phyloP scores from a whole-genome alignment of 2,329 filamentous ascomycete species.

The Didymella pinodella region DNA sequence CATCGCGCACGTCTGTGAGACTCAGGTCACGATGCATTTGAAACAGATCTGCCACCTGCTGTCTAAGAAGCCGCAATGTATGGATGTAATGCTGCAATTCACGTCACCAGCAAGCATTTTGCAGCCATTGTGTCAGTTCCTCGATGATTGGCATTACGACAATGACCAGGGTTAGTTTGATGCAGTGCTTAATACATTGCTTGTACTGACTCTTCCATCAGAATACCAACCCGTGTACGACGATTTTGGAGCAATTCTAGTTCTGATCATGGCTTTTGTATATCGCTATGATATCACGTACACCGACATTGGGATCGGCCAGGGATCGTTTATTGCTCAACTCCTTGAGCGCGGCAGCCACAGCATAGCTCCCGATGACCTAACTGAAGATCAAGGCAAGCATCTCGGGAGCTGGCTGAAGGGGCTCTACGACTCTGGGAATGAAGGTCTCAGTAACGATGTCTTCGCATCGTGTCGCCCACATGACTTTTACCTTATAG shows the following conservation, averaged over 20 bases:
- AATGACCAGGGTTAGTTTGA: slow-evolving; percentile 70
- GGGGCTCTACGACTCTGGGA: slow-evolving; percentile 71
- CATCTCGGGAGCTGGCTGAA: slow-evolving; percentile 79
- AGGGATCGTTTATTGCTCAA: slow-evolving; percentile 73
- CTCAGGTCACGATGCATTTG: slow-evolving; percentile 81
- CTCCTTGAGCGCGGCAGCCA: slow-evolving; percentile 68
- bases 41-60: slow-evolving; percentile 76
- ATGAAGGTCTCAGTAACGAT: slow-evolving; percentile 79
- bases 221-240: slow-evolving; percentile 88
- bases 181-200: neutral
- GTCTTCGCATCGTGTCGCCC: slow-evolving; percentile 82
- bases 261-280: slow-evolving; percentile 77
- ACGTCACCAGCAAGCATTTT: slow-evolving; percentile 74
- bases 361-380: slow-evolving; percentile 64
- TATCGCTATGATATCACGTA: slow-evolving; percentile 74
- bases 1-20: slow-evolving; percentile 72
- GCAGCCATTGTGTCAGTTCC: slow-evolving; percentile 74
- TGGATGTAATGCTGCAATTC: slow-evolving; percentile 81
- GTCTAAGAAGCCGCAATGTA: slow-evolving; percentile 72
- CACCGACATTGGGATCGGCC: slow-evolving; percentile 69
- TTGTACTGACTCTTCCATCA: slow-evolving; percentile 51
- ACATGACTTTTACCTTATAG: slow-evolving; percentile 81
- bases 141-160: slow-evolving; percentile 83
- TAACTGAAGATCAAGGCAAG: slow-evolving; percentile 70
- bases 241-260: slow-evolving; percentile 79